Base-by-base conservation (phyloP, 2,329 filamentous ascomycete genomes). In the Parasarocladium wereldwijsianum region DNA sequence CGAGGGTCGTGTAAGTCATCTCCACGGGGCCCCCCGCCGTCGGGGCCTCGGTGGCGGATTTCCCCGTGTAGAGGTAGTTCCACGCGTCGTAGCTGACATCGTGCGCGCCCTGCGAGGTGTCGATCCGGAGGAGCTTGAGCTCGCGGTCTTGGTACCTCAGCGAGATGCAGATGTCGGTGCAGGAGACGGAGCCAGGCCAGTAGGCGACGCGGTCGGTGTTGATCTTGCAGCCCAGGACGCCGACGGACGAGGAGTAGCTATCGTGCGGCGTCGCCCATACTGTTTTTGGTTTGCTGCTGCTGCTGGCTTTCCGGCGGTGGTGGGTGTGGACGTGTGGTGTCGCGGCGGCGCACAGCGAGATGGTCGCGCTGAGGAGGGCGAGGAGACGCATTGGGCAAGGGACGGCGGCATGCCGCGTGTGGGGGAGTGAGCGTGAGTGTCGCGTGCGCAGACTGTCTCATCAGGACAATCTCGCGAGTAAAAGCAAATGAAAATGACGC, bases 71-170 rank as follows among this genome's bases (percentile, higher is more conserved):
- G n/a, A 74, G 63, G 39, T 67, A 69, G 50, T 70, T 71, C 65
- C 66, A 74, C 14, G 69, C 68, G 40, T 73, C 68, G 54, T 72
- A 74, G 43, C 55, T 61, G 43, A 74, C 56, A 44, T 74, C 70
- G 48, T 70, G 46, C 17, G 68, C 68, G 33, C 66, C 67, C 32
- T 57, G 53, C 0, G 67, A 73, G 37, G 60, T 54, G 49, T 74
- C 70, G 40, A 74, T 50, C 43, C 63, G 64, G 23, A 74, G 58
- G 26, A 83, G 68, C 36, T 70, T 59, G 34, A 76, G 52, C 15
- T 51, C 52, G 27, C 66, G 64, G 33, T 52, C 60, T 18, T 52
- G 45, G 46, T 64, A 58, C 25, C 49, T 54, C 32, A 74, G 51
- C 32, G 59, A 57, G 34, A 73, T 52, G 51, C 69, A 74, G 40